A percentile compares a stretch with the other conserved stretches of the same genome.
These are phyloP conservation scores for Linnemannia elongata DNA, from an alignment of 192 early-diverging fungal species.

Conservation along the genomic window DNA sequence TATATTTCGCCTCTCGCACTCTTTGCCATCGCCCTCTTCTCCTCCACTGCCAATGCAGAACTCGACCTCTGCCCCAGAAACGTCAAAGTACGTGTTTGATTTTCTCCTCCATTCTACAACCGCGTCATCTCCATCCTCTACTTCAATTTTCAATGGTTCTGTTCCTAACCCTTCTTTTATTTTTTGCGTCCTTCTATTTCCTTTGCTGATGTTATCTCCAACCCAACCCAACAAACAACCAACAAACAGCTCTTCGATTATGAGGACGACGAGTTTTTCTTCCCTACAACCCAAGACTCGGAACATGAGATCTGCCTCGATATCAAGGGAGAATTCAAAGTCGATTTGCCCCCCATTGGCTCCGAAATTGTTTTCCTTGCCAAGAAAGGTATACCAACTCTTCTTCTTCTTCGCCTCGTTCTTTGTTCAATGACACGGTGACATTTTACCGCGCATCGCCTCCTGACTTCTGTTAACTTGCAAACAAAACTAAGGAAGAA, in stretches of 20 bases:
- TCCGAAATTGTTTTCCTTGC: background rate
- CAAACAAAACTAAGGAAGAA: too few species aligned
- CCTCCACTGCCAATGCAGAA: background rate
- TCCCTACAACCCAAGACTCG: background rate
- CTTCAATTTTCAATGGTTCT: too few species aligned
- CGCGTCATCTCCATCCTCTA: background rate
- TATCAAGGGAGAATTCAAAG: slow-evolving; percentile 16
- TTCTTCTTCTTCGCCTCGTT: background rate
- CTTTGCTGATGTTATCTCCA: too few species aligned
- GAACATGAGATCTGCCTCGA: background rate
- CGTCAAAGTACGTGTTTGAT: background rate
- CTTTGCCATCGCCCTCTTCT: background rate
- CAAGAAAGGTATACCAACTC: background rate
- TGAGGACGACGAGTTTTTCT: background rate
- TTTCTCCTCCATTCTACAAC: too few species aligned
- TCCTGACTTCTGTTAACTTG: too few species aligned
- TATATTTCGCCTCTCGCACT: background rate
- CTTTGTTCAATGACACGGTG: background rate
- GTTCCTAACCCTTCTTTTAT: too few species aligned
- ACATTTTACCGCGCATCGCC: background rate
- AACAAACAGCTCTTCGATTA: background rate
- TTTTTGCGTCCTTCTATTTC: too few species aligned
- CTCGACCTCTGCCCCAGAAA: slow-evolving; percentile 6
- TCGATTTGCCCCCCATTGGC: background rate
- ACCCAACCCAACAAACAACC: too few species aligned